Base-by-base conservation (phyloP, 192 early-diverging fungal species). In the Backusella parvicylindrica region DNA sequence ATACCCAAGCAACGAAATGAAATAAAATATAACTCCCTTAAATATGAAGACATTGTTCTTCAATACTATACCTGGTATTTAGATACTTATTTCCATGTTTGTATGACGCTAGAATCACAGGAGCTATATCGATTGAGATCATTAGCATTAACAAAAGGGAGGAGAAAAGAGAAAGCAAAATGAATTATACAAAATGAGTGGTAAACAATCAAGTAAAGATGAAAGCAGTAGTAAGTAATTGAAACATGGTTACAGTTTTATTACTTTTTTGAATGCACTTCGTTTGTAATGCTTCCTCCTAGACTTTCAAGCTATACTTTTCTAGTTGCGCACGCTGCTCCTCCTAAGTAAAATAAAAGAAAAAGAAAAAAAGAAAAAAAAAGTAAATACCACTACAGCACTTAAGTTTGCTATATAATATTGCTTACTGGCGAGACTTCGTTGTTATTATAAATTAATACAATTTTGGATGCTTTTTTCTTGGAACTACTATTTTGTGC, bases 371-470 rank as follows among this genome's bases (percentile, higher is more conserved):
- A 1, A 56, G n/a, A 21, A 6, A 53, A 21, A 77, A 50, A 41
- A 3, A 32, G 37, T 33, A 64, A 76, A 56, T 8, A 40, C 6
- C 16, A 76, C 26, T 13, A 31, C 16, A 11, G 37, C 49, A 75
- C 9, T n/a, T n/a, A n/a, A n/a, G n/a, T n/a, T n/a, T n/a, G n/a
- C n/a, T n/a, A n/a, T n/a, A n/a, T n/a, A n/a, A n/a, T n/a, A n/a
- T 9, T 26, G 8, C 82, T 77, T 84, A 89, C 87, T 79, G 84
- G 80, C 64, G 87, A 89, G 2, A 86, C 71, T 67, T 86, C 85
- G 32, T 81, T 83, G 50, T 89, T 77, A 30, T 77, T 78, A 32
- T 86, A 85, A 38, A 89, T 71, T 23, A 86, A 68, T 33, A 85
- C 72, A 32, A 79, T 78, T 47, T 84, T 84, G 37, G 68, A 38